phyloP scores from a whole-genome alignment of 2,329 filamentous ascomycete species.

The Penicillium aurantiogriseum region DNA sequence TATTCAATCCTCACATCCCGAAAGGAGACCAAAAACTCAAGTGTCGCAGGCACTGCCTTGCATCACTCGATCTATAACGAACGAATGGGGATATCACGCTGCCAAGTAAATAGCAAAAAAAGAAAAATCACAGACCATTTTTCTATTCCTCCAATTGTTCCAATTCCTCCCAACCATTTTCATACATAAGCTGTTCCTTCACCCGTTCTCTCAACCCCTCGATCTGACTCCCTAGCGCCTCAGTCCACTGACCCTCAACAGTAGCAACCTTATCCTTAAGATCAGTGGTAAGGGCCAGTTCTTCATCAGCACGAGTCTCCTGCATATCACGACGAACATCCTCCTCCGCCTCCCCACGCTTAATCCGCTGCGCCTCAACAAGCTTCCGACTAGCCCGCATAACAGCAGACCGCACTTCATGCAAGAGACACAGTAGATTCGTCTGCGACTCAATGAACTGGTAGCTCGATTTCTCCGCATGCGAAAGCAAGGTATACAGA shows the following conservation, averaged over 20 bases:
- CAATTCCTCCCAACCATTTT: constrained; percentile 85
- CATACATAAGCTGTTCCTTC: constrained; percentile 67
- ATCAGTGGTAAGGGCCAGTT: constrained; percentile 71
- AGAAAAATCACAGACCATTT: constrained; percentile 1
- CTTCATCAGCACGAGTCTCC: constrained; percentile 65
- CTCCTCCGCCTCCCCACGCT: constrained; percentile 44
- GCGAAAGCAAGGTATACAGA: constrained; percentile 77
- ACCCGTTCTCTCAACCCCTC: constrained; percentile 71
- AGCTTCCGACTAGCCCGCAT: constrained; percentile 67
- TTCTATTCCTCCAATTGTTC: constrained; percentile 54
- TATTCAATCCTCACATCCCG: neutral
- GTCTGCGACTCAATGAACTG: constrained; percentile 96
- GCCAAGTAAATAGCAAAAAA: constrained; percentile 11
- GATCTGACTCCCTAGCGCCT: constrained; percentile 77
- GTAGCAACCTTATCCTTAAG: constrained; percentile 89
- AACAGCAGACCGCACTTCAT: constrained; percentile 81
- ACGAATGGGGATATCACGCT: constrained; percentile 25
- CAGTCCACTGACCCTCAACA: constrained; percentile 87
- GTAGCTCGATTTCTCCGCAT: constrained; percentile 88
- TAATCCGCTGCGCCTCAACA: constrained; percentile 63
- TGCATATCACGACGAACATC: constrained; percentile 50
- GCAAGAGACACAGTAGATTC: constrained; percentile 83
- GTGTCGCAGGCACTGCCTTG: constrained; percentile 3
- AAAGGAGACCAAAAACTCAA: constrained; percentile 4
- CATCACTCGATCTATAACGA: constrained; percentile 18